Conservation (phyloP, 2,329 filamentous ascomycete genomes). For the Chaetomiaceae sp. region DNA sequence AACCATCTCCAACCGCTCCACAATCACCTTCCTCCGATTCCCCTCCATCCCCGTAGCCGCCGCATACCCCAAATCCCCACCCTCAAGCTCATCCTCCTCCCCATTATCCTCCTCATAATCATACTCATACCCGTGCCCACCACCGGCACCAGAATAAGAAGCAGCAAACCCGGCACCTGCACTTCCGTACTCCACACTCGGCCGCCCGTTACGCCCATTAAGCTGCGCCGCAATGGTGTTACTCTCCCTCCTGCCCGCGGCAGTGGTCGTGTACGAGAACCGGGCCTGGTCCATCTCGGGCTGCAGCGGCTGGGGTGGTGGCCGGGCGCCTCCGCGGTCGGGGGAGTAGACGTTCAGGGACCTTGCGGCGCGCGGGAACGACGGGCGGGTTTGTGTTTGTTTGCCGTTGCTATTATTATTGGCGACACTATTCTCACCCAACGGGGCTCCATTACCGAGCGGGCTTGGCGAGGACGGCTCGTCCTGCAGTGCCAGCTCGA, state of each 20-base stretch:
- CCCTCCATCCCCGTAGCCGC: slow-evolving; percentile 92
- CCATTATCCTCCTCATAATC: slow-evolving; percentile 58
- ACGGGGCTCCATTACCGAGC: slow-evolving; percentile 2
- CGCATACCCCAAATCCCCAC: slow-evolving; percentile 86
- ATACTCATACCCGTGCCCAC: slow-evolving; percentile 43
- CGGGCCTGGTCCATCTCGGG: slow-evolving; percentile 41
- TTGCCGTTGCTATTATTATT: slow-evolving; percentile 13
- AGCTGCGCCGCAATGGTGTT: slow-evolving; percentile 51
- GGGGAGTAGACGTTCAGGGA: slow-evolving; percentile 30
- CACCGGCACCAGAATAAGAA: too few species aligned
- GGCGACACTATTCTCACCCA: neutral
- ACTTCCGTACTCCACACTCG: slow-evolving; percentile 14
- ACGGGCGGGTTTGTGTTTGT: slow-evolving; percentile 21
- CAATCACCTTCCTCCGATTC: slow-evolving; percentile 88
- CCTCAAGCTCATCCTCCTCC: slow-evolving; percentile 71
- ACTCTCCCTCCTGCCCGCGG: slow-evolving; percentile 44
- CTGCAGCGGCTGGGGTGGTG: slow-evolving; percentile 10
- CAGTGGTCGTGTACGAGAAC: slow-evolving; percentile 51
- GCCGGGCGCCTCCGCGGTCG: slow-evolving; percentile 22
- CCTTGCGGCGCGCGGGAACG: slow-evolving; percentile 21
- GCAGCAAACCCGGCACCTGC: neutral
- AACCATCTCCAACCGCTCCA: slow-evolving; percentile 91
- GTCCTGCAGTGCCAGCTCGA: slow-evolving; percentile 54
- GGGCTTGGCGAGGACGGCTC: slow-evolving; percentile 26
- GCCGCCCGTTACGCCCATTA: slow-evolving; percentile 19